Base-by-base conservation (phyloP, 257 asterid species). In the Solanum sitiens region DNA sequence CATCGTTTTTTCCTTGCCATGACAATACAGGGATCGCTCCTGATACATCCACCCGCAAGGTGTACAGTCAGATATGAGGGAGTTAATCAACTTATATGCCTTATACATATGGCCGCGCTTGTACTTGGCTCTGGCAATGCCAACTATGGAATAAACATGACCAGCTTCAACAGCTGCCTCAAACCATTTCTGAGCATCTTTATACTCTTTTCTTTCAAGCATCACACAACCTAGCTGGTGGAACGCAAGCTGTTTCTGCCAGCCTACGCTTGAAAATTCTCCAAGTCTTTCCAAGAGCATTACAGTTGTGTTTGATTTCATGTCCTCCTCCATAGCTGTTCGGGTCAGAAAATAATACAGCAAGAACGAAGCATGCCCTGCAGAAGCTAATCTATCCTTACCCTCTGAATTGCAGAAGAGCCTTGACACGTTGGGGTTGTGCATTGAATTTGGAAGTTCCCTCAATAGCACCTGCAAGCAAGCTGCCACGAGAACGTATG, bases 11-110 rank as follows among this genome's bases (percentile, higher is more conserved):
- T 96, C 98, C 63, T 90, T 94, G 67, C 98, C 98, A 39, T 89
- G 91, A 85, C 94, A 91, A 85, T 97, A 97, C 50, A 97, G 86
- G 82, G 99, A 94, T 50, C 98, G 90, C 91, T 97, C 99, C 87
- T 97, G 99, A 91, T 93, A 95, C 99, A 97, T 97, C 99, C 99
- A 97, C 25, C 99, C 99, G 6, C 89, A 86, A 10, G 98, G 96
- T 35, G 88, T 88, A 74, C 90, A 90, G 68, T 93, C 98, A 23
- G 98, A 91, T 85, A 97, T 89, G 75, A 97, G 92, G 37, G 98
- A 93, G 92, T 93, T 94, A 93, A 94, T 93, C 89, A 96, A 87
- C 83, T 91, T 96, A 88, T 94, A 97, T 0, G 99, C 98, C 87
- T 93, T 93, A 86, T 93, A 95, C 89, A 89, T 95, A 87, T 95